Evolutionary conservation across 73 alveolate species (phyloP).

Genomic region (Diophrys sp.): DNA sequence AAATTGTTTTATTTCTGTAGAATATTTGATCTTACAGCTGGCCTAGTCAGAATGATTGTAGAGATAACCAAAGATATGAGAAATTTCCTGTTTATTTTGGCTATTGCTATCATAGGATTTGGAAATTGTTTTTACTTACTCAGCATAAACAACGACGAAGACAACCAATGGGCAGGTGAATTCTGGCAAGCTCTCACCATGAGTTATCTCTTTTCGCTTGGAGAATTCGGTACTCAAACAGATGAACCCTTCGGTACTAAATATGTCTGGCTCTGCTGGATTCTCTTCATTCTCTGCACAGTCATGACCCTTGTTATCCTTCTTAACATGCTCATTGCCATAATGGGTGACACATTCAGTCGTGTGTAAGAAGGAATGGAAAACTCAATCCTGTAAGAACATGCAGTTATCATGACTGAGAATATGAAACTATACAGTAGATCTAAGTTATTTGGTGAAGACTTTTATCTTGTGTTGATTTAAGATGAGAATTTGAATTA

Average conservation of each 20-base stretch:
- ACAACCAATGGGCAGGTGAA: conserved; percentile 2
- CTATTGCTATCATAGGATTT: conserved; percentile 44
- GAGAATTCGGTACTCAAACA: conserved; percentile 41
- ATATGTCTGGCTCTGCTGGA: not conserved
- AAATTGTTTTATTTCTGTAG: conserved; percentile 33
- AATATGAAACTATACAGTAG: not conserved
- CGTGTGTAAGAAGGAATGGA: conserved; percentile 16
- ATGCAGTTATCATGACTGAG: not conserved
- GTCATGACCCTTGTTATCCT: conserved; percentile 9
- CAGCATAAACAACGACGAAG: conserved; percentile 14
- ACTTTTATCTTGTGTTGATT: not conserved
- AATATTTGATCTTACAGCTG: conserved; percentile 40
- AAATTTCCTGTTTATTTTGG: conserved; percentile 18
- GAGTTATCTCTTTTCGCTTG: conserved; percentile 35
- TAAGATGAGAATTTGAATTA: not conserved
- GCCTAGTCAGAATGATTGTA: conserved; percentile 46
- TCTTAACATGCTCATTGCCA: conserved; percentile 32
- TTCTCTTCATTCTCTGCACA: conserved; percentile 20
- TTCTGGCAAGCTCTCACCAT: conserved; percentile 24
- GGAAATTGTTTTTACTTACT: conserved; percentile 39
- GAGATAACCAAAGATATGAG: conserved; percentile 37
- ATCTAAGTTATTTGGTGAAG: not conserved
- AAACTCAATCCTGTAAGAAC: conserved; percentile 3
- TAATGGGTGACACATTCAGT: conserved; percentile 35
- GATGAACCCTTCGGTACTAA: not conserved